A percentile compares a stretch with the other conserved stretches of the same genome.
phyloP scores from a whole-genome alignment of 2,329 filamentous ascomycete species.

The Colletotrichum phormii region DNA sequence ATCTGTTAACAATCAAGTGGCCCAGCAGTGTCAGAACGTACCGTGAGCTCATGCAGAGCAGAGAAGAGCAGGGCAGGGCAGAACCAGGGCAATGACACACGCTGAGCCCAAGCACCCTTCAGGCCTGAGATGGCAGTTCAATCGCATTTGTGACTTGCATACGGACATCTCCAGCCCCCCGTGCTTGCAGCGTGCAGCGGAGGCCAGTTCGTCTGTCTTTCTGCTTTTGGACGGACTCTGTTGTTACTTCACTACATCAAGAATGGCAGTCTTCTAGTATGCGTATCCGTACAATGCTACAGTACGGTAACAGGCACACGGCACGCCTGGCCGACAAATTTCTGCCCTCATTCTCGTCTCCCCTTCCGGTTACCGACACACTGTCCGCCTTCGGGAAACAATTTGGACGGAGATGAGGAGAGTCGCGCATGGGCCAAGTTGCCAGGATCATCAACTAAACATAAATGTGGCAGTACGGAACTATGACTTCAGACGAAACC shows the following conservation, averaged over 20 bases:
- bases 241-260: not conserved
- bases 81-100: not conserved
- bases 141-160: not conserved
- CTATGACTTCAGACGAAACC: conserved; percentile 25
- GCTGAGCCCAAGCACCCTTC: not conserved
- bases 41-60: not conserved
- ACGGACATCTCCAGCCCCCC: not conserved
- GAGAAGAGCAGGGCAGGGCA: not conserved
- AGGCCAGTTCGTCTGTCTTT: not conserved
- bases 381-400: not conserved
- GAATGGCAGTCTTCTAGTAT: not conserved
- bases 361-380: not conserved
- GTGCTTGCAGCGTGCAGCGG: not conserved
- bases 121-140: not conserved
- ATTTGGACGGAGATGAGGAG: conserved; percentile 15
- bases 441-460: not conserved
- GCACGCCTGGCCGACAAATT: not conserved
- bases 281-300: not conserved
- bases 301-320: not conserved
- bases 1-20: not conserved
- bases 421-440: conserved; percentile 10
- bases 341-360: not conserved
- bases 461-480: conserved; percentile 1
- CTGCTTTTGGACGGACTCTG: not conserved
- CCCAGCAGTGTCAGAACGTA: not conserved